Conservation (phyloP, 768 basidiomycete species). For the Russula compacta region DNA sequence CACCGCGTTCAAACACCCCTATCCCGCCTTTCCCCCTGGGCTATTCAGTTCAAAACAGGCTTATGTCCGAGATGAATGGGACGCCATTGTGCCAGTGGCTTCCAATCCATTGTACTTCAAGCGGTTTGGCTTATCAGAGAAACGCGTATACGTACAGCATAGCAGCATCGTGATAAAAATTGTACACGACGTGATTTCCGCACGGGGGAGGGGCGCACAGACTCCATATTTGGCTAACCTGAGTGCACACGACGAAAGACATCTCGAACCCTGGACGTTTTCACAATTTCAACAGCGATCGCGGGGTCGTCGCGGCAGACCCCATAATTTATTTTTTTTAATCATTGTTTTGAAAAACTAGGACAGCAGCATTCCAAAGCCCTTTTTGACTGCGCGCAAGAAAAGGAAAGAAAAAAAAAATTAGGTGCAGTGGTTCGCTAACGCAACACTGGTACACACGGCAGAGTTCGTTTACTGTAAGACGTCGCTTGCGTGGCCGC, state of each 20-base stretch:
- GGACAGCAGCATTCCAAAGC: too few species aligned
- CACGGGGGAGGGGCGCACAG: background rate
- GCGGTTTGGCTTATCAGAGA: background rate
- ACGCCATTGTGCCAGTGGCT: background rate
- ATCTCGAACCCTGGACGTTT: background rate
- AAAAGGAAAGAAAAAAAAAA: too few species aligned
- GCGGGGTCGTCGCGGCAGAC: background rate
- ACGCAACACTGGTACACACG: too few species aligned
- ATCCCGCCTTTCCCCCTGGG: background rate
- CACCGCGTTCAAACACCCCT: background rate
- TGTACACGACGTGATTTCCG: background rate
- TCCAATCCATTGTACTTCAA: background rate
- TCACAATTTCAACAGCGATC: background rate
- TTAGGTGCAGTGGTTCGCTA: too few species aligned
- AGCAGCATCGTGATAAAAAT: background rate
- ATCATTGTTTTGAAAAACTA: too few species aligned
- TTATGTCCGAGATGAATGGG: background rate
- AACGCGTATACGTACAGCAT: background rate
- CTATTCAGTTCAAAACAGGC: background rate
- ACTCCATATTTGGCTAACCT: too few species aligned
- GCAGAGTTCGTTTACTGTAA: too few species aligned
- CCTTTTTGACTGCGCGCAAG: too few species aligned
- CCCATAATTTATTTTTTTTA: too few species aligned
- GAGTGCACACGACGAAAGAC: too few species aligned
- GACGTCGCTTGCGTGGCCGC: too few species aligned